A percentile compares a stretch with the other conserved stretches of the same genome.
Conservation (phyloP, 2,329 filamentous ascomycete species). For the Monosporascus sp. region DNA sequence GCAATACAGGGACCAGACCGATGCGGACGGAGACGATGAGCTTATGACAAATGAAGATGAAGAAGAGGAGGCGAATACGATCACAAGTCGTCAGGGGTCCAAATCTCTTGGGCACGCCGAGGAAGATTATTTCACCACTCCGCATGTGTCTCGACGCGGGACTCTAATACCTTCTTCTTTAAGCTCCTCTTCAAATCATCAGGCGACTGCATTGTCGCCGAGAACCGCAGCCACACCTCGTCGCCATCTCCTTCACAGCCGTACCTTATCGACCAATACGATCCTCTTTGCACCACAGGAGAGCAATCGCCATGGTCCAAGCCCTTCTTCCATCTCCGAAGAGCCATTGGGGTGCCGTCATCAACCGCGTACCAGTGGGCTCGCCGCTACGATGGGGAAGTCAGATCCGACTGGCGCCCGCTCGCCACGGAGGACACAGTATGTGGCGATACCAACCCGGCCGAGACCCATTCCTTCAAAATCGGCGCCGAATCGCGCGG, state of each 20-base stretch:
- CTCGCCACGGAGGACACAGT: conserved; percentile 43
- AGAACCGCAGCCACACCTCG: conserved; percentile 24
- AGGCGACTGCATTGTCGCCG: conserved; percentile 30
- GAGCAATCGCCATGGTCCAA: conserved; percentile 26
- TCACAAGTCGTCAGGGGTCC: conserved; percentile 31
- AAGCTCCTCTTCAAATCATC: conserved; percentile 19
- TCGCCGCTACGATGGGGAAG: conserved; percentile 31
- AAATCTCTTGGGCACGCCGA: conserved; percentile 26
- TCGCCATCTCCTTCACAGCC: conserved; percentile 51
- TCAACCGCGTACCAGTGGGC: conserved; percentile 33
- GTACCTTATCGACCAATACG: conserved; percentile 75
- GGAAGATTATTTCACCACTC: conserved; percentile 53
- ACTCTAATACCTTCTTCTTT: conserved; percentile 26
- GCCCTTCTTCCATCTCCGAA: conserved; percentile 40
- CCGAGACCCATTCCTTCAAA: conserved; percentile 55
- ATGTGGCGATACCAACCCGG: conserved; percentile 40
- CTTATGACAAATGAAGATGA: conserved; percentile 76
- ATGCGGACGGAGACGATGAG: conserved; percentile 87
- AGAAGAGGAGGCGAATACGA: conserved; percentile 48
- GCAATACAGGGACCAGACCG: conserved; percentile 59
- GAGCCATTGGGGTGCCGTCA: conserved; percentile 25
- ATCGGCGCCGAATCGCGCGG: conserved; percentile 50
- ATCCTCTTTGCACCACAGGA: conserved; percentile 74
- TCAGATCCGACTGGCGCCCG: conserved; percentile 33
- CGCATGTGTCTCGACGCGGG: conserved; percentile 37